phyloP scores from a whole-genome alignment of 1,139 yeast genomes.

The Lodderomyces pseudojiufengensis region DNA sequence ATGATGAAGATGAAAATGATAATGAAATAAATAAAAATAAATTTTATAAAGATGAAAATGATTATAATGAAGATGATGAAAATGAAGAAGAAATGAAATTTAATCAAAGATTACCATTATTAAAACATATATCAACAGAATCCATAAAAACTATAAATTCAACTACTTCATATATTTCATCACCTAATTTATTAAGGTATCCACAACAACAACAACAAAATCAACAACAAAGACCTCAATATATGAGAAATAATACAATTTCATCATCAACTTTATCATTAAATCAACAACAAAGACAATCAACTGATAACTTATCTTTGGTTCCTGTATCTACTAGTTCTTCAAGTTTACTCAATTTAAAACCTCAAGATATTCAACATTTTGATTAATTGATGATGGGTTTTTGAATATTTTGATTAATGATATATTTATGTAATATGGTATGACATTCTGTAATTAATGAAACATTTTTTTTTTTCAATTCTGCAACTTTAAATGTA shows the following conservation, averaged over 20 bases:
- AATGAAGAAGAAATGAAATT: conserved; percentile 19
- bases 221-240: conserved; percentile 5
- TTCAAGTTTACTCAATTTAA: background rate
- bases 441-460: too few species aligned
- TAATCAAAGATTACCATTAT: conserved; percentile 31
- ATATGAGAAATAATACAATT: too few species aligned
- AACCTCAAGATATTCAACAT: background rate
- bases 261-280: too few species aligned
- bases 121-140: conserved; percentile 24
- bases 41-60: background rate
- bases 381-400: background rate
- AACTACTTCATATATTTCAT: too few species aligned
- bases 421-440: too few species aligned
- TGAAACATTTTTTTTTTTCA: background rate
- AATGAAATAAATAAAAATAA: background rate
- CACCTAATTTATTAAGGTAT: too few species aligned
- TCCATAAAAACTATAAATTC: conserved; percentile 8
- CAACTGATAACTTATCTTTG: conserved; percentile 6
- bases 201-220: conserved; percentile 22
- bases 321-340: background rate
- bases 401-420: background rate
- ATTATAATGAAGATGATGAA: conserved; percentile 8
- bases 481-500: too few species aligned
- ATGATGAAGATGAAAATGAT: background rate
- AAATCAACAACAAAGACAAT: conserved; percentile 1